Conservation (phyloP, 768 basidiomycete genomes). For the Plicaturopsis crispa region DNA sequence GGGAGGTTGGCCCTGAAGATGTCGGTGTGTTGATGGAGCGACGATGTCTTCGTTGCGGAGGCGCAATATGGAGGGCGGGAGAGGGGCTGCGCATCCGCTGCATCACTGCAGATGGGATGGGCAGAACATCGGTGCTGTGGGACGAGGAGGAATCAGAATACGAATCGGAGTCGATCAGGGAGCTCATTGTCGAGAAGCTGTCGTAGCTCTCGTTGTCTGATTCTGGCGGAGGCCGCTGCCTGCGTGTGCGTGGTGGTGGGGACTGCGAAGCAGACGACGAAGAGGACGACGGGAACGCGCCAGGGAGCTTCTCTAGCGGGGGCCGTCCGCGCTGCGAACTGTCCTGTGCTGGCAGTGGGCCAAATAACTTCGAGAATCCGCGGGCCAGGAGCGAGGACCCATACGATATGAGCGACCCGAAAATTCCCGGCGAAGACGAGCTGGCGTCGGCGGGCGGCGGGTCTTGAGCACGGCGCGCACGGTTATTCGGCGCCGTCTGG, state of each 20-base stretch:
- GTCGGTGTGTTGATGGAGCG: slow-evolving; percentile 7
- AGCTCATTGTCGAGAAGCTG: slow-evolving; percentile 42
- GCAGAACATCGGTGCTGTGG: slow-evolving; percentile 15
- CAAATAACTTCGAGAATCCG: not conserved
- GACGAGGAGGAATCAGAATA: slow-evolving; percentile 24
- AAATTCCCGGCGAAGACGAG: not conserved
- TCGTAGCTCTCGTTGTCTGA: slow-evolving; percentile 21
- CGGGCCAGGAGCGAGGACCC: not conserved
- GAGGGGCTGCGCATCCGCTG: slow-evolving; percentile 22
- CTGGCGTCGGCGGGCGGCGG: not conserved
- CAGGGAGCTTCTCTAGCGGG: slow-evolving; percentile 8
- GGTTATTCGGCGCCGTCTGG: slow-evolving; percentile 9
- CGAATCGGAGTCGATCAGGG: slow-evolving; percentile 30
- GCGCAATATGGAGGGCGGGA: slow-evolving; percentile 16
- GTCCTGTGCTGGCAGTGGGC: slow-evolving; percentile 2
- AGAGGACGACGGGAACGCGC: slow-evolving; percentile 13
- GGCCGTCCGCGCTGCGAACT: slow-evolving; percentile 5
- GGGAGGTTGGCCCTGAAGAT: not conserved
- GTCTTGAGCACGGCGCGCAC: not conserved
- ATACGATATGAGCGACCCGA: not conserved
- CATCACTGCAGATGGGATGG: slow-evolving; percentile 16
- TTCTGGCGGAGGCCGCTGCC: slow-evolving; percentile 12
- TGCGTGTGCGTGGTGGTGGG: slow-evolving; percentile 4
- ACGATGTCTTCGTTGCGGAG: slow-evolving; percentile 8
- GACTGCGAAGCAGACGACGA: slow-evolving; percentile 5